phyloP scores from a whole-genome alignment of 768 basidiomycete species.

The Hemileccinum impolitum region DNA sequence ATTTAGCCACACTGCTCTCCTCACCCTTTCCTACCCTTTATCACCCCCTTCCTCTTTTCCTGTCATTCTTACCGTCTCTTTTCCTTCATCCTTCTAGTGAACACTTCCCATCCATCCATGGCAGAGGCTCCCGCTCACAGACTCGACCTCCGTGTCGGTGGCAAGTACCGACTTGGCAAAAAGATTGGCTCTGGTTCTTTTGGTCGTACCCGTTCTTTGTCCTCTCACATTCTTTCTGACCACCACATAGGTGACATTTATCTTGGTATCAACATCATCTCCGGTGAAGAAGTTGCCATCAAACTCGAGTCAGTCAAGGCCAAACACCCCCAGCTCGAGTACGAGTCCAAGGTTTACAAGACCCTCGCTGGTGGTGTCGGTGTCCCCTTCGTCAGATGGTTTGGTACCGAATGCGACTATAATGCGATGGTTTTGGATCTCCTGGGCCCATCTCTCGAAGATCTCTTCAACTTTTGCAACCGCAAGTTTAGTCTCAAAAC shows the following conservation, averaged over 20 bases:
- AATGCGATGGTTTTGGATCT: conserved; percentile 99
- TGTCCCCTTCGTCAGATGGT: conserved; percentile 97
- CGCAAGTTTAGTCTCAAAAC: conserved; percentile 98
- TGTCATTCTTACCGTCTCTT: conserved; percentile 14
- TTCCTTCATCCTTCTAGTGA: conserved; percentile 8
- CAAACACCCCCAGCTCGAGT: conserved; percentile 99
- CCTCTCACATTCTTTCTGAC: conserved; percentile 7
- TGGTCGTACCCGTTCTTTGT: conserved; percentile 50
- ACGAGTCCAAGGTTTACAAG: conserved; percentile 94
- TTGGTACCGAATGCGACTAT: conserved; percentile 95
- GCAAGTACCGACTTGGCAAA: conserved; percentile 97
- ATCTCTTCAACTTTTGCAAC: conserved; percentile 93
- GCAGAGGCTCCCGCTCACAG: conserved; percentile 68
- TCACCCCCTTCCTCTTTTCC: conserved; percentile 16
- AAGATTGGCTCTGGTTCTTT: conserved; percentile 99
- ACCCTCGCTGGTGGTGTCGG: conserved; percentile 99
- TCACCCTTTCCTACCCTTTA: conserved; percentile 28
- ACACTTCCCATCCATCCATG: conserved; percentile 43
- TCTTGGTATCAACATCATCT: conserved; percentile 99
- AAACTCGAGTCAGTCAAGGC: conserved; percentile 99
- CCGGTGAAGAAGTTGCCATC: conserved; percentile 99
- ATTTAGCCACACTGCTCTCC: conserved; percentile 23
- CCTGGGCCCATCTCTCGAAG: conserved; percentile 87
- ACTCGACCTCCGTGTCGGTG: conserved; percentile 86
- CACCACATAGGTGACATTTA: conserved; percentile 84